Base-by-base conservation (phyloP, 1,139 yeast genomes). In the Pichia sp. region DNA sequence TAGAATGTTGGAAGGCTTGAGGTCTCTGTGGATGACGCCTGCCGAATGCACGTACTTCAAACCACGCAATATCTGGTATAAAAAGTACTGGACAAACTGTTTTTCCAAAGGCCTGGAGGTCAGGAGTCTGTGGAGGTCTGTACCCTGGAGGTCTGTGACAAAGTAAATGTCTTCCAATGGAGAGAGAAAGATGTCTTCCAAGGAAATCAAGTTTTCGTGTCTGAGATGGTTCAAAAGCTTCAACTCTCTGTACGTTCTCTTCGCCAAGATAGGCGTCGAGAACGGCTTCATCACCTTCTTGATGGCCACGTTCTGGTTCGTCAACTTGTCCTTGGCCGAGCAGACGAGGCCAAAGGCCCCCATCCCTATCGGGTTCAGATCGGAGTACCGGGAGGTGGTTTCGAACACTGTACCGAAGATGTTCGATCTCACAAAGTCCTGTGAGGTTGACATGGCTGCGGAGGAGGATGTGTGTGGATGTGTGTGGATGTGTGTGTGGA, bases 301-400 rank as follows among this genome's bases (percentile, higher is more conserved):
- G 59, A 93, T 95, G 47, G 99, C 99, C 49, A 95, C 99, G 64
- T 87, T 89, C 71, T 92, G 97, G 33, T 61, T 58, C 0, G 97
- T 90, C 59, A 91, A 78, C 66, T 87, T 89, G 72, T 93, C 99
- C 55, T 86, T 82, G 1, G 99, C 99, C 6, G 97, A 90, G 72
- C 99, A 93, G 49, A 93, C 99, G 43, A 93, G 80, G 7, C 99
- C 99, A 68, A 93, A 93, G 10, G 99, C 99, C 40, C 99, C 99
- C 99, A 93, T 93, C 1, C 99, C 99, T 51, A 93, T 97, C 3
- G 99, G 99, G 66, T 91, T 93, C 60, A 93, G 78, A 67, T 93
- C 97, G 24, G 91, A 83, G 73, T 93, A 93, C 61, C 97, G 75
- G 66, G 83, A 86, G 52, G 99, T 93, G 64, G 93, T 91, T 73